A percentile compares a stretch with the other conserved stretches of the same genome.
These are phyloP conservation scores for Periconia sp. DNA, from an alignment of 2,329 filamentous ascomycete genomes.

Conservation along the genomic window DNA sequence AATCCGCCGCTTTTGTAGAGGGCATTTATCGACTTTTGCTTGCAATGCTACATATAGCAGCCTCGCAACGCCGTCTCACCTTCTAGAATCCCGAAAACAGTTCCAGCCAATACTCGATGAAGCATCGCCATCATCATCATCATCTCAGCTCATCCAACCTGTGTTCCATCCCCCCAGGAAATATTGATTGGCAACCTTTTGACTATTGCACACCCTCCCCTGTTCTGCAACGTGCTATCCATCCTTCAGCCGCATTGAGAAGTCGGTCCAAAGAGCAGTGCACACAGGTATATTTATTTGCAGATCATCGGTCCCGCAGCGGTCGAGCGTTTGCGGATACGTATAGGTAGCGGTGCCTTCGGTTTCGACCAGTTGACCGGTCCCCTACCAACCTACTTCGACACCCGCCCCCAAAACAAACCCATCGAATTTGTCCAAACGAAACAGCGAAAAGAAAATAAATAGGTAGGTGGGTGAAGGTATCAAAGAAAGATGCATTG, in stretches of 20 bases:
- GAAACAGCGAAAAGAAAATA: neutral
- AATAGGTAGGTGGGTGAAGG: neutral
- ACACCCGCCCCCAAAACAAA: too few relatives aligned
- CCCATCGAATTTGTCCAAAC: too few relatives aligned
- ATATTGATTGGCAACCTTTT: neutral
- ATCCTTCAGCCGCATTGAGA: neutral
- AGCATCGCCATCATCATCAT: conserved; percentile 11
- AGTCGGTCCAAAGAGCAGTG: neutral
- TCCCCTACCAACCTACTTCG: too few relatives aligned
- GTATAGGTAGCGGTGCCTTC: too few relatives aligned
- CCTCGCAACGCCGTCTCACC: neutral
- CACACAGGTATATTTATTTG: neutral
- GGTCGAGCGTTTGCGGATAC: neutral
- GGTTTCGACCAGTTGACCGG: too few relatives aligned
- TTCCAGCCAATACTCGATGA: neutral
- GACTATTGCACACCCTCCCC: too few relatives aligned
- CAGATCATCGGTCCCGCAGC: neutral
- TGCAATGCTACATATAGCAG: neutral
- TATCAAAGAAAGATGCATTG: neutral
- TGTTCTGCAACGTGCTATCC: too few relatives aligned
- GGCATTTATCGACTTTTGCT: neutral
- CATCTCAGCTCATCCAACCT: conserved; percentile 11
- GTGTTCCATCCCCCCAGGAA: neutral
- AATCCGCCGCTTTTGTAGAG: neutral
- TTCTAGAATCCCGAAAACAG: neutral